These are phyloP conservation scores for barrel medic (Medicago truncatula) DNA, from an alignment of 306 rosid species.

Conservation along the genomic window MtrunA17r5.0-ANR NC_053045.1:47921001-47921500, in stretches of 20 bases:
- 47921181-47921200: slow-evolving; percentile 54
- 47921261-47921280: slow-evolving; percentile 18
- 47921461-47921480: slow-evolving; percentile 22
- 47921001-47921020: slow-evolving; percentile 40
- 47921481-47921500: slow-evolving; percentile 45
- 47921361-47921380: slow-evolving; percentile 54
- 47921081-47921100: neutral
- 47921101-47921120: neutral
- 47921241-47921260: slow-evolving; percentile 41
- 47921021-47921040: slow-evolving; percentile 69
- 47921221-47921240: slow-evolving; percentile 50
- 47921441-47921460: slow-evolving; percentile 32
- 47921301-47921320: slow-evolving; percentile 47
- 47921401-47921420: slow-evolving; percentile 53
- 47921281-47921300: neutral
- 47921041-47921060: slow-evolving; percentile 66
- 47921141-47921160: neutral
- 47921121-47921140: no score
- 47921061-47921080: slow-evolving; percentile 45
- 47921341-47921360: slow-evolving; percentile 4
- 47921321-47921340: slow-evolving; percentile 9
- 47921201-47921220: slow-evolving; percentile 22
- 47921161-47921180: slow-evolving; percentile 30
- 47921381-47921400: slow-evolving; percentile 58
- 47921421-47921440: slow-evolving; percentile 63